These are phyloP conservation scores for Protomyces inundatus DNA, from an alignment of 1,139 yeast species.

Conservation along the genomic window DNA sequence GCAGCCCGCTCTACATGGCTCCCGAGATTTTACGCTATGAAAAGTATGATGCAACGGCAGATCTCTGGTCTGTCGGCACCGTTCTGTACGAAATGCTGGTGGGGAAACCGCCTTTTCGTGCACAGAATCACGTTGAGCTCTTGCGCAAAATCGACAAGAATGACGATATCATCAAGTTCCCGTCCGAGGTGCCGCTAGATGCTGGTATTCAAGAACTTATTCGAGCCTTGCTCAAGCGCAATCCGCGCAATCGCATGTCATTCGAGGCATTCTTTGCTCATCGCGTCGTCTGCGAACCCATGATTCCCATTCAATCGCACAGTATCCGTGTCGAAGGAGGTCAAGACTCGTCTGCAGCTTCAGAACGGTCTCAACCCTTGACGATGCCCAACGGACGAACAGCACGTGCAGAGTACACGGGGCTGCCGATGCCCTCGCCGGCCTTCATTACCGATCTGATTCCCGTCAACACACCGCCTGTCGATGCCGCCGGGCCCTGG, in stretches of 20 bases:
- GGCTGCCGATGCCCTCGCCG: constrained; percentile 38
- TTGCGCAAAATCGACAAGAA: constrained; percentile 76
- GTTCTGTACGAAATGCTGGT: constrained; percentile 91
- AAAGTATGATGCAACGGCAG: constrained; percentile 94
- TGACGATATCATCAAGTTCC: constrained; percentile 71
- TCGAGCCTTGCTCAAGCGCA: constrained; percentile 67
- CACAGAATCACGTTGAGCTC: constrained; percentile 84
- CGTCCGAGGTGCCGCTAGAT: constrained; percentile 49
- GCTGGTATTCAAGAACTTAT: constrained; percentile 65
- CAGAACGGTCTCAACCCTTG: constrained; percentile 1
- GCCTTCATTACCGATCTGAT: constrained; percentile 25
- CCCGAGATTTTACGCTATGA: constrained; percentile 93
- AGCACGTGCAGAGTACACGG: neutral
- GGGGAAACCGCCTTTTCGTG: constrained; percentile 92
- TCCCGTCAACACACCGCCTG: constrained; percentile 18
- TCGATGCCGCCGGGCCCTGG: neutral
- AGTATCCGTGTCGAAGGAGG: neutral
- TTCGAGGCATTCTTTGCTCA: constrained; percentile 73
- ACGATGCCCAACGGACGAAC: neutral
- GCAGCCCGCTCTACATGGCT: constrained; percentile 96
- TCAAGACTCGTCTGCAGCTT: neutral
- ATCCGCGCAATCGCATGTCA: constrained; percentile 81
- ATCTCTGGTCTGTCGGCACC: constrained; percentile 96
- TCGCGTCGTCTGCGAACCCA: neutral
- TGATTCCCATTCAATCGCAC: neutral